Evolutionary conservation across 192 early-diverging fungal species (phyloP).

Genomic region (Gaertneriomyces sp.): DNA sequence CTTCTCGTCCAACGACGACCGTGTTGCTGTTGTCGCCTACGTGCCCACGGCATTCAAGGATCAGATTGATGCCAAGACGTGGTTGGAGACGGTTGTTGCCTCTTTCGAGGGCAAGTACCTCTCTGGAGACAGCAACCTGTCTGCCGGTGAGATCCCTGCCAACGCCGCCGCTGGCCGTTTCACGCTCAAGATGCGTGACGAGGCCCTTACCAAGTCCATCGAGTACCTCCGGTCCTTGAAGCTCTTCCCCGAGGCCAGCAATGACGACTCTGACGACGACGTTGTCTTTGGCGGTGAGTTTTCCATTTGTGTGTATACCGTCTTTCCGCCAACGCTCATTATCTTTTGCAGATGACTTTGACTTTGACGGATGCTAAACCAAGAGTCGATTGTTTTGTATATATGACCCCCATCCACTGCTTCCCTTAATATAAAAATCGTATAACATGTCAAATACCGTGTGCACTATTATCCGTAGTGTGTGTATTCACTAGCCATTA

Average conservation of each 20-base stretch:
- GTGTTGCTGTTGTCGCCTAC: slow-evolving; percentile 27
- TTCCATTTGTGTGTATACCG: not conserved
- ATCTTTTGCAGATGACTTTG: too few relatives aligned
- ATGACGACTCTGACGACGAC: slow-evolving; percentile 24
- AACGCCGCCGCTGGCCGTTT: slow-evolving; percentile 21
- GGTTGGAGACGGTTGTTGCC: slow-evolving; percentile 15
- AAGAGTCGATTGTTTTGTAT: too few relatives aligned
- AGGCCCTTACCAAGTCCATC: slow-evolving; percentile 17
- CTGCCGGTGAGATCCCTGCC: slow-evolving; percentile 21
- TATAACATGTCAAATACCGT: too few relatives aligned
- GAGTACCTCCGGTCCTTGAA: slow-evolving; percentile 23
- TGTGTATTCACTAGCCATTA: too few relatives aligned
- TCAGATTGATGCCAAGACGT: slow-evolving; percentile 24
- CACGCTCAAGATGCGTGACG: slow-evolving; percentile 26
- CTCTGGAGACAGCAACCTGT: slow-evolving; percentile 12
- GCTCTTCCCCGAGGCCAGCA: slow-evolving; percentile 21
- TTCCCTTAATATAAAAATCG: too few relatives aligned
- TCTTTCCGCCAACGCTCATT: too few relatives aligned
- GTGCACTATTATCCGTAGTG: too few relatives aligned
- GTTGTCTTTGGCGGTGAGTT: slow-evolving; percentile 27
- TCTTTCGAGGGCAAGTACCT: slow-evolving; percentile 19
- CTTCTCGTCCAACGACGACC: slow-evolving; percentile 19
- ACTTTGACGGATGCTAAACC: too few relatives aligned
- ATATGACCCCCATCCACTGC: too few relatives aligned
- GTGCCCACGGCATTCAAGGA: slow-evolving; percentile 20